Evolutionary conservation across 257 asterid species (phyloP).

Genomic region (Apocynum venetum): DNA sequence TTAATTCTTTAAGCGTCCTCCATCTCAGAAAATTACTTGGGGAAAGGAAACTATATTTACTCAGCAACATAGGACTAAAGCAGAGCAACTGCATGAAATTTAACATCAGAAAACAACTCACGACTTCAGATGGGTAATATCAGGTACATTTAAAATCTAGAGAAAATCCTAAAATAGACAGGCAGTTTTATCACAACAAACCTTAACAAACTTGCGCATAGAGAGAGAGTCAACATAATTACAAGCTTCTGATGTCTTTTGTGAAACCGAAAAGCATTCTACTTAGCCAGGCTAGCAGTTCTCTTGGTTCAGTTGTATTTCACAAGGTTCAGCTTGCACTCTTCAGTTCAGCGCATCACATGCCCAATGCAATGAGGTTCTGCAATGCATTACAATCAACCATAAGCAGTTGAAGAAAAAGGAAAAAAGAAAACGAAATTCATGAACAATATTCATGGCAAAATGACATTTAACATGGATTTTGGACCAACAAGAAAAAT

Average conservation of each 20-base stretch:
- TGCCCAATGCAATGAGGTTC: not conserved
- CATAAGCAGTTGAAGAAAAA: not conserved
- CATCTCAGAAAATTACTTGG: no score
- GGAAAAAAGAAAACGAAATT: not conserved
- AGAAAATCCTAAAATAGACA: not conserved
- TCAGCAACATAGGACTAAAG: not conserved
- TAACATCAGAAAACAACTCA: not conserved
- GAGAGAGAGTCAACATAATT: not conserved
- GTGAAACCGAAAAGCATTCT: not conserved
- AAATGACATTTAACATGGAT: no score
- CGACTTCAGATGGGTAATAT: not conserved
- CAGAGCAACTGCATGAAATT: not conserved
- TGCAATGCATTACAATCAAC: not conserved
- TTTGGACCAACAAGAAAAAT: not conserved
- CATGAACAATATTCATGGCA: not conserved
- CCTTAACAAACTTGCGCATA: not conserved
- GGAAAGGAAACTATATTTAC: not conserved
- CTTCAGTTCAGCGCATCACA: not conserved
- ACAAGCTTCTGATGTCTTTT: not conserved
- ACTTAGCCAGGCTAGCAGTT: not conserved
- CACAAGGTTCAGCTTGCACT: not conserved
- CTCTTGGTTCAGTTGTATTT: not conserved
- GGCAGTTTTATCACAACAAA: not conserved
- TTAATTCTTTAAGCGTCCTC: no score
- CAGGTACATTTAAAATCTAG: not conserved